Evolutionary conservation across 495 filamentous ascomycete genomes (phyloP).

Genomic region (Podospora bellae-mahoneyi): DNA sequence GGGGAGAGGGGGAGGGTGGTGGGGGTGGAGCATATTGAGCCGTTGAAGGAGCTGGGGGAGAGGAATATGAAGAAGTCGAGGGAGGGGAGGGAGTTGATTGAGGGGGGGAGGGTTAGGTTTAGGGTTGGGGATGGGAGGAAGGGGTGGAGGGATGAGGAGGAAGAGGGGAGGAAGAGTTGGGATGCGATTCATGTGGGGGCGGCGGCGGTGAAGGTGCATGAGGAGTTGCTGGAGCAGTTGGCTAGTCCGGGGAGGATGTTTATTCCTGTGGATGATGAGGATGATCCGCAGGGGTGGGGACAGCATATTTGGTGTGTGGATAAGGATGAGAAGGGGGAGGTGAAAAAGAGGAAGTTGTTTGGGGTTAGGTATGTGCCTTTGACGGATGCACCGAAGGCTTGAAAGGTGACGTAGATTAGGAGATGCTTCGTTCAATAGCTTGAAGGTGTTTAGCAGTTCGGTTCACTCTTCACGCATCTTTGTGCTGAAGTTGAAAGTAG

Average conservation of each 20-base stretch:
- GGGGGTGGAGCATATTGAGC: constrained; percentile 84
- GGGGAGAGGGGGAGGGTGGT: constrained; percentile 60
- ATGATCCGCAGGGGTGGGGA: constrained; percentile 24
- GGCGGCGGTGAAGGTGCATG: constrained; percentile 71
- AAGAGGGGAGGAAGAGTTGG: constrained; percentile 43
- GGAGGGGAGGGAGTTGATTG: constrained; percentile 61
- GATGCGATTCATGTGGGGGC: constrained; percentile 98
- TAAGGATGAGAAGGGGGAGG: constrained; percentile 73
- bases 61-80: constrained; percentile 70
- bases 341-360: constrained; percentile 71
- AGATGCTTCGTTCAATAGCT: too few relatives aligned
- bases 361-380: constrained; percentile 91
- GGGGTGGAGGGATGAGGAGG: constrained; percentile 57
- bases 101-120: constrained; percentile 62
- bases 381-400: constrained; percentile 67
- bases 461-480: too few relatives aligned
- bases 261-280: constrained; percentile 73
- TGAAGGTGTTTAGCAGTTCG: too few relatives aligned
- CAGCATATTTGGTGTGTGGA: constrained; percentile 92
- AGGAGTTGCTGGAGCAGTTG: constrained; percentile 72
- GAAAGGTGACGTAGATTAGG: too few relatives aligned
- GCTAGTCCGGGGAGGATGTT: constrained; percentile 76
- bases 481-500: too few relatives aligned
- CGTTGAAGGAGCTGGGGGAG: constrained; percentile 67
- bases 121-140: constrained; percentile 76